A percentile compares a stretch with the other conserved stretches of the same genome.
Evolutionary conservation across 768 basidiomycete genomes (phyloP).

Genomic region (Suillus paluster): DNA sequence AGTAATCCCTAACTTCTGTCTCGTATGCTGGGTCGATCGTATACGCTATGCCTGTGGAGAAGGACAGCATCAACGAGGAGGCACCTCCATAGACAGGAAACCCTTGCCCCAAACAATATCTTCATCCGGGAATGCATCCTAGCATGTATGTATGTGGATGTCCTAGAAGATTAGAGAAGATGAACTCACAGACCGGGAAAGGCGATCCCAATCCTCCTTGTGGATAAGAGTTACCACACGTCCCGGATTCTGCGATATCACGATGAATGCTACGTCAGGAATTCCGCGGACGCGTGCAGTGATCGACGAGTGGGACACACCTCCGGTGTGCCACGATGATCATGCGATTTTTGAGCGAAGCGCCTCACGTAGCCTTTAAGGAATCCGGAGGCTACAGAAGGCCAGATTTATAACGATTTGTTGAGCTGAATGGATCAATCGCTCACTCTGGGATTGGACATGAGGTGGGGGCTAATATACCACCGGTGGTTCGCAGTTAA

Average conservation of each 20-base stretch:
- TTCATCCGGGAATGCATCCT: constrained; percentile 38
- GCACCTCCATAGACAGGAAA: not conserved
- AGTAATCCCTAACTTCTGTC: constrained; percentile 78
- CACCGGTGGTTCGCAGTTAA: not conserved
- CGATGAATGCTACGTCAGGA: not conserved
- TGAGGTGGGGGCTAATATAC: constrained; percentile 77
- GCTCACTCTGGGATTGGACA: constrained; percentile 65
- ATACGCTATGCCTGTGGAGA: constrained; percentile 71
- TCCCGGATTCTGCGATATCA: constrained; percentile 66
- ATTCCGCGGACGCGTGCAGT: not conserved
- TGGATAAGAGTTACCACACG: constrained; percentile 90
- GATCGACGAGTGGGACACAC: constrained; percentile 38
- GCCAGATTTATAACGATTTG: not conserved
- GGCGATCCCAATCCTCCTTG: constrained; percentile 84
- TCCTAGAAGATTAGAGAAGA: not conserved
- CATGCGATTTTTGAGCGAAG: constrained; percentile 91
- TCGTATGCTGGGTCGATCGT: constrained; percentile 81
- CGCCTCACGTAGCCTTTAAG: constrained; percentile 89
- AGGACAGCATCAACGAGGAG: not conserved
- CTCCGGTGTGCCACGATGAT: constrained; percentile 91
- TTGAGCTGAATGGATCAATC: not conserved
- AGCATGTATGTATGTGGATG: not conserved
- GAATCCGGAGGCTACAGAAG: constrained; percentile 69
- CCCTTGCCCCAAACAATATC: constrained; percentile 66
- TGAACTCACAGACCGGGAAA: constrained; percentile 60